Base-by-base conservation (phyloP, 2,329 filamentous ascomycete genomes). In the Geoglossum cookeanum region DNA sequence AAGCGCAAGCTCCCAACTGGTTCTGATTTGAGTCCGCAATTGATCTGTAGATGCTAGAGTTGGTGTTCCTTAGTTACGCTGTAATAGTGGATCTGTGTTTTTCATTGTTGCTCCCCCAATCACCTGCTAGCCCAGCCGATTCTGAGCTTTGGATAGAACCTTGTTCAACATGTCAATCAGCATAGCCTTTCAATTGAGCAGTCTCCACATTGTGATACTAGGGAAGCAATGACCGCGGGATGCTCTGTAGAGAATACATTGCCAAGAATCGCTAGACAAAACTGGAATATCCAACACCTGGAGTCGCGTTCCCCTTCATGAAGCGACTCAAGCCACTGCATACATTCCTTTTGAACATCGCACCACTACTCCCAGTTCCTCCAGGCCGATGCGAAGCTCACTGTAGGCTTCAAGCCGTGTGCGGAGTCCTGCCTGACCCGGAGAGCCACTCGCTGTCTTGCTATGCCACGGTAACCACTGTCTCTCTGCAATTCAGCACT, bases 241-340 rank as follows among this genome's bases (percentile, higher is more conserved):
- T 45, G 5, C 1, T 3, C 17, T 15, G 6, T 17, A 27, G 42
- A 13, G 22, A 13, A 35, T 37, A 15, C 3, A 53, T 22, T 35
- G 49, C 49, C 49, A 53, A 53, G 49, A 53, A 35, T 53, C 49
- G 49, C 49, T 53, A 53, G 30, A 22, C 30, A n/a, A 35, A 53
- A 35, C 17, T 35, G 49, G 49, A 53, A 53, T 53, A 53, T 53
- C 49, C 7, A 51, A 53, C 49, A 17, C 49, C 30, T 29, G 1
- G 11, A 11, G 15, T 32, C 30, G 30, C 49, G 11, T 35, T 42
- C 30, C 13, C 17, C 49, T 53, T 35, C 49, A 30, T 37, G 32
- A 53, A 32, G 49, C 29, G 30, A 35, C 29, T 37, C 30, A 22
- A 53, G 49, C 49, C 49, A 27, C 49, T 11, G 42, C 42, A 53